A percentile compares a stretch with the other conserved stretches of the same genome.
These are phyloP conservation scores for Protomyces inouyei DNA, from an alignment of 1,139 yeast genomes.

Conservation along the genomic window DNA sequence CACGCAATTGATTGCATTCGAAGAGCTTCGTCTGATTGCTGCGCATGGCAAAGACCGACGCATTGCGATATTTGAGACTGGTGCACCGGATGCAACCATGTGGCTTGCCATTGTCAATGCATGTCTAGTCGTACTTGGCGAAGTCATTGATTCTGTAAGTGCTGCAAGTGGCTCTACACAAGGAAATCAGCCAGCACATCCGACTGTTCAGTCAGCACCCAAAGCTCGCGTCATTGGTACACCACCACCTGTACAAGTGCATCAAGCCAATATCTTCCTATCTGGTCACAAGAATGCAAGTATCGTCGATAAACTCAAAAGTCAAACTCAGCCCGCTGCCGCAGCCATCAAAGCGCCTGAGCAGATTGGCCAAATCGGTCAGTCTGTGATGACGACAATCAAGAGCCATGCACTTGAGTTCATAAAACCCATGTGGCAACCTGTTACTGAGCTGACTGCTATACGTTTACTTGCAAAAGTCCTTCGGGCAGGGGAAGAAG, in stretches of 20 bases:
- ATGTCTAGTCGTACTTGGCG: not conserved
- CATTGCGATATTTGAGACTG: conserved; percentile 6
- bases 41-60: not conserved
- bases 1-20: conserved; percentile 8
- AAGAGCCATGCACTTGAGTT: not conserved
- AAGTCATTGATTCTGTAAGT: not conserved
- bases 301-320: conserved; percentile 7
- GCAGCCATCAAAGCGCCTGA: conserved; percentile 1
- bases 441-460: not conserved
- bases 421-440: not conserved
- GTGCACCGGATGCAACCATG: conserved; percentile 11
- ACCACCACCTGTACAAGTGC: conserved; percentile 6
- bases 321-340: conserved; percentile 3
- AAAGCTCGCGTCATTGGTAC: not conserved
- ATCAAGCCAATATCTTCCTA: conserved; percentile 23
- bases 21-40: conserved; percentile 6
- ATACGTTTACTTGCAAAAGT: not conserved
- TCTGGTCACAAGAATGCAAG: not conserved
- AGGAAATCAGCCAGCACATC: not conserved
- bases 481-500: not conserved
- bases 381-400: not conserved
- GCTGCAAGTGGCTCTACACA: not conserved
- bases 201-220: not conserved
- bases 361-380: not conserved
- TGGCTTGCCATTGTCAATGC: conserved; percentile 13